phyloP scores from a whole-genome alignment of 2,329 filamentous ascomycete species.

The Penicillium decumbens region DNA sequence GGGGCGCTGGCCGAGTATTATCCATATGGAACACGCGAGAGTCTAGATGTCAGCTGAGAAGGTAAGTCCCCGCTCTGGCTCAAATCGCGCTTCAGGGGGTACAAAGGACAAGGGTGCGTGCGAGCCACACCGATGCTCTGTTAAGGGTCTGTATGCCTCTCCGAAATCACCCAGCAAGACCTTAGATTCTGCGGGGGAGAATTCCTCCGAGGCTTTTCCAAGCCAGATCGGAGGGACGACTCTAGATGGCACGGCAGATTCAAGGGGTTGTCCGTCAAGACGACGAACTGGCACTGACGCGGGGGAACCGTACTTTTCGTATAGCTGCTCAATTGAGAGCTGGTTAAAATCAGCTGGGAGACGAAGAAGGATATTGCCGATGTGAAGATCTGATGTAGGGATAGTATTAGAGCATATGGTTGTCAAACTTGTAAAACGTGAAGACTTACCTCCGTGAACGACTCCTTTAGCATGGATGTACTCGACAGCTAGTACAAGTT shows the following conservation, averaged over 20 bases:
- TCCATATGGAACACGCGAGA: conserved; percentile 22
- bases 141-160: conserved; percentile 14
- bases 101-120: conserved; percentile 26
- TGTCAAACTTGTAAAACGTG: neutral
- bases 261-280: conserved; percentile 20
- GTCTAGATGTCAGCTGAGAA: conserved; percentile 36
- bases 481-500: conserved; percentile 30
- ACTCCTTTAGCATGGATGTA: conserved; percentile 28
- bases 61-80: conserved; percentile 21
- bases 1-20: conserved; percentile 27
- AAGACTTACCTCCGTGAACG: conserved; percentile 19
- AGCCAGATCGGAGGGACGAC: conserved; percentile 16
- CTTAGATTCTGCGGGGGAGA: conserved; percentile 20
- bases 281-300: conserved; percentile 17
- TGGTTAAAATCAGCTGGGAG: conserved; percentile 15
- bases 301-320: conserved; percentile 21
- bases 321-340: conserved; percentile 19
- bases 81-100: conserved; percentile 35
- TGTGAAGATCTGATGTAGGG: conserved; percentile 17
- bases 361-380: conserved; percentile 25
- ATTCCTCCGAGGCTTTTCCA: conserved; percentile 20
- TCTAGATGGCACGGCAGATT: conserved; percentile 18
- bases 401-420: neutral
- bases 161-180: conserved; percentile 29
- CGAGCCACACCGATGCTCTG: conserved; percentile 5